Base-by-base conservation (phyloP, 768 basidiomycete genomes). In the Nevesoporus exiguus region DNA sequence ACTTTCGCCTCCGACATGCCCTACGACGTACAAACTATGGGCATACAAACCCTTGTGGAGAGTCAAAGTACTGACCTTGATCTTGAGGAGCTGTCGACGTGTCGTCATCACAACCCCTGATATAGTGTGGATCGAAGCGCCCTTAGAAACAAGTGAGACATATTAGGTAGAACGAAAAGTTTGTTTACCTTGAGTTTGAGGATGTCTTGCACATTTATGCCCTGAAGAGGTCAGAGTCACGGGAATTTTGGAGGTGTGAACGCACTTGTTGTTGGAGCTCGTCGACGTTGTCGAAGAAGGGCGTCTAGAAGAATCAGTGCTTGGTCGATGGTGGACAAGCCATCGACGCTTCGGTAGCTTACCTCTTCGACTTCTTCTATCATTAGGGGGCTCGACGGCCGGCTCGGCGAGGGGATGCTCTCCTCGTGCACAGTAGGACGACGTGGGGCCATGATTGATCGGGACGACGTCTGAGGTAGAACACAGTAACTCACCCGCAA, bases 1-100 rank as follows among this genome's bases (percentile, higher is more conserved):
- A 98, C 93, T 69, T 98, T 98, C 0, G 95, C 90, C 62, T 97
- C 95, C 3, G 94, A 94, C 80, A 96, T 86, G 40, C 95, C 95
- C 92, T 95, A 56, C 25, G 6, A 52, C 17, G 52, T 8, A 10
- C 55, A 19, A 54, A 37, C 4, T 40, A 42, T 59, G 33, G 33
- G 33, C 19, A 54, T 21, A 4, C 13, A 40, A 34, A 29, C 13
- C 21, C 13, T 41, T 47, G n/a, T 8, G 6, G n/a, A 3, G 30
- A n/a, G 25, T 49, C 15, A 44, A 47, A 34, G 52, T 47, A 29
- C 56, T 31, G 45, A 88, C 94, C 80, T 98, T 98, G 62, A 98
- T 95, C 69, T 97, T 98, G 52, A 93, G 74, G 67, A 98, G 78
- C 49, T 93, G 90, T 56, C 90, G 81, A 53, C 92, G 78, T 1